Evolutionary conservation across 2,329 filamentous ascomycete genomes (phyloP), one percentile per base, ranked within the genome.

Genomic region (Paramyrothecium roridum): DNA sequence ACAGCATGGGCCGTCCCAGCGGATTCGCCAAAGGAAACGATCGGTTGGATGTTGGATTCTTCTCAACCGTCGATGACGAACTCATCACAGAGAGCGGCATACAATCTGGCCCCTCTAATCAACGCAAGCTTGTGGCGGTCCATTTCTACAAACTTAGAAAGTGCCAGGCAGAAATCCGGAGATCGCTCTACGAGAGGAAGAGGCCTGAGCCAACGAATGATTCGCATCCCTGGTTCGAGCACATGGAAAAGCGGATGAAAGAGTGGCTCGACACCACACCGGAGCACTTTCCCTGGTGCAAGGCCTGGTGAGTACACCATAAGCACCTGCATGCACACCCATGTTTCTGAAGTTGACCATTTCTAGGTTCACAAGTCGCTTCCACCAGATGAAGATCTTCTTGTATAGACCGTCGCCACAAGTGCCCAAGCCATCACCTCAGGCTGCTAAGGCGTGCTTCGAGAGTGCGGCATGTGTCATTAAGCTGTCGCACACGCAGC

Each of bases 91-190:
- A 84, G 2, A 79, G 87, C 34, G 93, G 91, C 3, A 88, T 97
- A 55, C 76, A 85, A 21, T 81, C 86, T 0, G 89, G 87, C 1
- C 88, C 87, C 6, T 80, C 84, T 2, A 91, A 90, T 40, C 81
- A 93, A 61, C 91, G 90, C 67, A 99, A 99, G 70, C 84, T 90
- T 64, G 87, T 96, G 23, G 88, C 91, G 2, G 92, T 97, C 58
- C 93, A 99, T 69, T 95, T 96, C 65, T 92, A 92, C 76, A 93
- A 90, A 67, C 96, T 97, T 91, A 83, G 91, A 54, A 73, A 96
- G 56, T 77, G 93, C 13, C 93, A 97, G 69, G 85, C 93, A 16
- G 93, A 98, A 71, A 95, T 97, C 47, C 83, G 92, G 55, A 84
- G 92, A 56, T 88, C 86, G 8, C 77, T 98, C 1, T 98, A 99